phyloP scores from a whole-genome alignment of 306 rosid species.

The Prunus mira region DNA sequence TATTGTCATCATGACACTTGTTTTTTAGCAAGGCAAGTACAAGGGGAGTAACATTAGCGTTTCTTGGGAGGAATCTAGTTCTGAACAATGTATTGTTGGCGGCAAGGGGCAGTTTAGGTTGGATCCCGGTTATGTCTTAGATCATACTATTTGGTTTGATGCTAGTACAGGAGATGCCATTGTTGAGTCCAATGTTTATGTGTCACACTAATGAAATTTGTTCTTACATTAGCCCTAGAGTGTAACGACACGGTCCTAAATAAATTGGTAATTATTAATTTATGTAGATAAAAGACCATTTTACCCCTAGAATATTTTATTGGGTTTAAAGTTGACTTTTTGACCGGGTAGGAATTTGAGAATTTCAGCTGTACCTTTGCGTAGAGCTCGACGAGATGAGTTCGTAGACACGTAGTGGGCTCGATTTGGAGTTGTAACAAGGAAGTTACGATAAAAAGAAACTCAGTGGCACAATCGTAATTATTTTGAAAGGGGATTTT shows the following conservation, averaged over 20 bases:
- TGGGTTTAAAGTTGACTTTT: too few relatives aligned
- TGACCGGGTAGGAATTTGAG: too few relatives aligned
- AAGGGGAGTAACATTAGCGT: conserved; percentile 26
- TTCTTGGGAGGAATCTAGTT: conserved; percentile 27
- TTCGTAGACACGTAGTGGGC: too few relatives aligned
- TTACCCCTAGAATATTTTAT: too few relatives aligned
- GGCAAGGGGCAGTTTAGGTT: conserved; percentile 26
- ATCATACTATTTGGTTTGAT: conserved; percentile 27
- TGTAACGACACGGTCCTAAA: too few relatives aligned
- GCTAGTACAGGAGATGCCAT: conserved; percentile 26
- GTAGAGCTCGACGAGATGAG: too few relatives aligned
- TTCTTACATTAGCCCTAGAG: not conserved
- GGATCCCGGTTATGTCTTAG: conserved; percentile 32
- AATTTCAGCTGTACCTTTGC: accelerated
- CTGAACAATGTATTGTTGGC: conserved; percentile 19
- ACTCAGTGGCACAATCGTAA: too few relatives aligned
- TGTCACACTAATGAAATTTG: conserved; percentile 7
- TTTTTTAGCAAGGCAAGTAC: conserved; percentile 24
- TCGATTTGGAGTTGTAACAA: too few relatives aligned
- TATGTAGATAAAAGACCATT: too few relatives aligned
- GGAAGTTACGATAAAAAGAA: too few relatives aligned
- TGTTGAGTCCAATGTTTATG: conserved; percentile 34
- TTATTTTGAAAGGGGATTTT: too few relatives aligned
- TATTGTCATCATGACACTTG: conserved; percentile 17
- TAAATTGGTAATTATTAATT: too few relatives aligned